Evolutionary conservation across 1,284 basidiomycete species (phyloP), one percentile per base, ranked within the genome.

Genomic region (Papiliotrema laurentii): DNA sequence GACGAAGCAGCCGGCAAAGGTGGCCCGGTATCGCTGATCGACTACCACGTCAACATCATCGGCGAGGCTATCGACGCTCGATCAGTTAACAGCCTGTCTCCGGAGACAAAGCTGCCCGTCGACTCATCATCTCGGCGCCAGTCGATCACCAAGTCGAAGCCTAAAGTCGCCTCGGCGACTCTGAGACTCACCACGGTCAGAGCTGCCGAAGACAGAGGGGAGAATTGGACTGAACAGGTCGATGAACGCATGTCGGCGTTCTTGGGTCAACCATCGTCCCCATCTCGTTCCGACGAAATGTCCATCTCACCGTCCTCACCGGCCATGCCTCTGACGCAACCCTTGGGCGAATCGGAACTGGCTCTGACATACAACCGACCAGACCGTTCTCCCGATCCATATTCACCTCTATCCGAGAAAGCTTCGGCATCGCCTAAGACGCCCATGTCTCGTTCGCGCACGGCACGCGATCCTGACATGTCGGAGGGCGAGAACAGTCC

Each of bases 341-440:
- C 68, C 3, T 42, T 70, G 18, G 66, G 65, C n/a, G 56, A 59
- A 25, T 69, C 68, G 2, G 31, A 42, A 1, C 54, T 71, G 1
- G 65, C 63, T 1, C 38, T 40, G 3, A 37, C 54, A 43, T 71
- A 61, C 24, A 35, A 48, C 1, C 55, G 60, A 16, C 48, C 53
- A n/a, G 30, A 13, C 14, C 11, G 14, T 11, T 18, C 24, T 22
- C 14, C 13, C 31, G n/a, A 5, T 26, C 40, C 44, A 11, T n/a
- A 7, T n/a, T n/a, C 34, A 7, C 13, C 9, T 13, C 21, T 7
- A 4, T n/a, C 38, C 38, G 38, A 39, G 5, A 5, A 11, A 5
- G 19, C 5, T 19, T 48, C 49, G 4, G 22, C 35, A 18, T 51
- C 51, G 21, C 43, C 48, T 24, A 7, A 45, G 35, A 38, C 22